phyloP scores from a whole-genome alignment of 2,329 filamentous ascomycete genomes.

The Aureobasidium vineae region DNA sequence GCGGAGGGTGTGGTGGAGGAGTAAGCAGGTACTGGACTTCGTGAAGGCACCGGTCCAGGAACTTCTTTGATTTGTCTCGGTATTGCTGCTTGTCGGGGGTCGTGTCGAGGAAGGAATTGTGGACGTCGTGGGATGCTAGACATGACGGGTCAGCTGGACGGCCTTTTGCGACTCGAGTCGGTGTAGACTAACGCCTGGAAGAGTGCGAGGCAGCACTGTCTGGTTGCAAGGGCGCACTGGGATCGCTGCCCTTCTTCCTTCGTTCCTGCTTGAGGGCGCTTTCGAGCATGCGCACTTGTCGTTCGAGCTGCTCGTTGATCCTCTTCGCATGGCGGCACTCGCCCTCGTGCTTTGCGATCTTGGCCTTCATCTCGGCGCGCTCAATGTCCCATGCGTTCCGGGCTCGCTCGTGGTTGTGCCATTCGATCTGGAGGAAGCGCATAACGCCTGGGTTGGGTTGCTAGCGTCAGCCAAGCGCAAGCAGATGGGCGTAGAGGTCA shows the following conservation, averaged over 20 bases:
- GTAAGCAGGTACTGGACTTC: slow-evolving; percentile 68
- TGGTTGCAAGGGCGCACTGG: slow-evolving; percentile 13
- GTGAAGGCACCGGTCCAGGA: slow-evolving; percentile 64
- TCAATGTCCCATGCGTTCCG: slow-evolving; percentile 99
- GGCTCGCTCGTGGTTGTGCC: slow-evolving; percentile 97
- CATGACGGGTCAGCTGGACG: slow-evolving; percentile 32
- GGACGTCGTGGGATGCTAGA: slow-evolving; percentile 47
- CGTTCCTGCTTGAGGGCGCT: slow-evolving; percentile 82
- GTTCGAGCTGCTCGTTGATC: slow-evolving; percentile 82
- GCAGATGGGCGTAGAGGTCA: background rate
- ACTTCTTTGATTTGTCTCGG: slow-evolving; percentile 62
- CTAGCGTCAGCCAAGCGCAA: background rate
- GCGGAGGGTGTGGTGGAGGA: slow-evolving; percentile 60
- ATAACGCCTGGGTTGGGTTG: slow-evolving; percentile 73
- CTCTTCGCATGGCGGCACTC: slow-evolving; percentile 82
- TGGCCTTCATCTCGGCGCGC: slow-evolving; percentile 96
- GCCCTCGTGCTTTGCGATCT: slow-evolving; percentile 92
- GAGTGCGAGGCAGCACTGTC: slow-evolving; percentile 26
- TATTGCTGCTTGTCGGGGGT: slow-evolving; percentile 57
- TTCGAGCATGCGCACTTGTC: slow-evolving; percentile 87
- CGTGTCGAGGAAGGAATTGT: slow-evolving; percentile 53
- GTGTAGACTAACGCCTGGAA: slow-evolving; percentile 34
- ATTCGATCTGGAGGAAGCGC: slow-evolving; percentile 98
- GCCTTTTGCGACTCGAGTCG: background rate
- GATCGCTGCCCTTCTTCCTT: slow-evolving; percentile 54